phyloP scores from a whole-genome alignment of 106 monocot species.

The Platanthera zijinensis region DNA sequence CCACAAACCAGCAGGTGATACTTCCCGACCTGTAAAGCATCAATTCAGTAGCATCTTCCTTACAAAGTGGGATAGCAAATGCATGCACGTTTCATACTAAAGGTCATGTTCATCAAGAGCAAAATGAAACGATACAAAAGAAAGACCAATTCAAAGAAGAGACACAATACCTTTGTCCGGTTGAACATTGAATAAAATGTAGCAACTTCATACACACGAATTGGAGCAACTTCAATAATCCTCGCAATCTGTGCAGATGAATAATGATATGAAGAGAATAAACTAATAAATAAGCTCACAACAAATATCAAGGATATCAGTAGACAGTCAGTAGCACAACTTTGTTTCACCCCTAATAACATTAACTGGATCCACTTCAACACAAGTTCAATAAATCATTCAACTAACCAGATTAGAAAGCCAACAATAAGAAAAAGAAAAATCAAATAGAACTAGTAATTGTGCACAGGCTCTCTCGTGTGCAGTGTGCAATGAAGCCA shows the following conservation, averaged over 20 bases:
- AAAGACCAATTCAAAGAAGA: background rate
- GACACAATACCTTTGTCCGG: conserved; percentile 42
- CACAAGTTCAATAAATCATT: background rate
- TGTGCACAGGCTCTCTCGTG: no score
- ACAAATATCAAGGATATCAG: background rate
- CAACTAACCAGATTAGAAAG: background rate
- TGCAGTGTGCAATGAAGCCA: no score
- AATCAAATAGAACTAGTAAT: no score
- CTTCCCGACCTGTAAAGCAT: conserved; percentile 67
- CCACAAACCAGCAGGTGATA: conserved; percentile 97
- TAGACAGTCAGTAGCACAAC: no score
- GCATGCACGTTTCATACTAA: background rate
- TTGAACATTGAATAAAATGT: conserved; percentile 99
- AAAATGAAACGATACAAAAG: background rate
- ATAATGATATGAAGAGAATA: background rate
- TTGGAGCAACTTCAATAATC: conserved; percentile 84
- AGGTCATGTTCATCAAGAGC: no score
- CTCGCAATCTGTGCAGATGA: conserved; percentile 56
- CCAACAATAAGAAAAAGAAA: no score
- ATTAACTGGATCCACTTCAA: background rate
- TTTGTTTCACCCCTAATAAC: background rate
- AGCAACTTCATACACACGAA: conserved; percentile 94
- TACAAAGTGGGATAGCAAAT: conserved; percentile 2
- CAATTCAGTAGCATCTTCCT: background rate
- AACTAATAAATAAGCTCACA: background rate